These are phyloP conservation scores for Ophiostoma australiae DNA, from an alignment of 2,329 filamentous ascomycete genomes.

Conservation along the genomic window DNA sequence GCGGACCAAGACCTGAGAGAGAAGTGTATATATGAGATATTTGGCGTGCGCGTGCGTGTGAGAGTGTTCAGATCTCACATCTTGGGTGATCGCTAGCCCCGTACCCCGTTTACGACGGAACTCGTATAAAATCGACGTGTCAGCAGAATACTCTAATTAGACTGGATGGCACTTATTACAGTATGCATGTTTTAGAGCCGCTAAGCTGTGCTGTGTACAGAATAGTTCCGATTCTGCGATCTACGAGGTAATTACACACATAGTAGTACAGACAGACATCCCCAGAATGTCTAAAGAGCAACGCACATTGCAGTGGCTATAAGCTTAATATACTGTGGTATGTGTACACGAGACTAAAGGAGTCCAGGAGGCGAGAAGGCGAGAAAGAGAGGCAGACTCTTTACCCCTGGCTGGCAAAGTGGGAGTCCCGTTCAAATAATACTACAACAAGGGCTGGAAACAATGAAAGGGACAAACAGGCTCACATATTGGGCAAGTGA, in stretches of 20 bases:
- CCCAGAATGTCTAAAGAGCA: neutral
- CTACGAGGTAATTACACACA: neutral
- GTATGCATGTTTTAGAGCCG: neutral
- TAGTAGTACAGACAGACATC: neutral
- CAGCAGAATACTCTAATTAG: neutral
- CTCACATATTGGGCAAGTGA: neutral
- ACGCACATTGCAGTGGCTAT: neutral
- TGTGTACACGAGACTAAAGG: too few relatives aligned
- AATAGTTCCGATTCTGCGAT: neutral
- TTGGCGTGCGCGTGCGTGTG: neutral
- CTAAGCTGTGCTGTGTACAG: neutral
- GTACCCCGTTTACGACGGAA: slow-evolving; percentile 13
- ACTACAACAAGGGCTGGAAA: neutral
- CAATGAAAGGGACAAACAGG: neutral
- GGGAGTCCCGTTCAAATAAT: neutral
- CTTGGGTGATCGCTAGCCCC: neutral
- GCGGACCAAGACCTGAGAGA: neutral
- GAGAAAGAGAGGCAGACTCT: neutral
- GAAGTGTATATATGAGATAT: slow-evolving; percentile 1
- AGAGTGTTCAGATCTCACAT: neutral
- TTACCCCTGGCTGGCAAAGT: neutral
- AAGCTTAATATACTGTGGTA: neutral
- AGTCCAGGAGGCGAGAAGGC: neutral
- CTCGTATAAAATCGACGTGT: slow-evolving; percentile 10
- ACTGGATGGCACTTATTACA: neutral